Conservation (phyloP, 2,329 filamentous ascomycete genomes). For the Apiospora marii region DNA sequence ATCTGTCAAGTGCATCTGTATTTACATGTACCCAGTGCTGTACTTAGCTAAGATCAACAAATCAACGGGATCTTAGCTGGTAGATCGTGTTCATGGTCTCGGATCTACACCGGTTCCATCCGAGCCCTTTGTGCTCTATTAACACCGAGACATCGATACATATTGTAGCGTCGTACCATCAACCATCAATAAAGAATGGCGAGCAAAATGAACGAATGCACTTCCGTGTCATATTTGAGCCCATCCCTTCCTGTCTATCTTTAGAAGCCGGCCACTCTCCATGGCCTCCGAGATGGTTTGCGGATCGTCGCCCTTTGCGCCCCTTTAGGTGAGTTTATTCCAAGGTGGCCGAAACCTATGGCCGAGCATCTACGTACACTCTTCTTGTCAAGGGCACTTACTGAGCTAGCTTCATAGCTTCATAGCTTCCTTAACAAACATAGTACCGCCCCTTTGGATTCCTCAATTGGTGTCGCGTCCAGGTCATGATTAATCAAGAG, state of each 20-base stretch:
- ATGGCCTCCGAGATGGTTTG: neutral
- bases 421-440: neutral
- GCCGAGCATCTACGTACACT: neutral
- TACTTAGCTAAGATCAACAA: neutral
- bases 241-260: neutral
- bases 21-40: neutral
- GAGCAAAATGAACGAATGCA: neutral
- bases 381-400: neutral
- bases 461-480: neutral
- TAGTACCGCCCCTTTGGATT: neutral
- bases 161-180: neutral
- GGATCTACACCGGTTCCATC: constrained; percentile 10
- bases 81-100: neutral
- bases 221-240: neutral
- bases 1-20: neutral
- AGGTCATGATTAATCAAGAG: constrained; percentile 15
- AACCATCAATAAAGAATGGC: neutral
- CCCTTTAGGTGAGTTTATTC: neutral
- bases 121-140: neutral
- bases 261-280: neutral
- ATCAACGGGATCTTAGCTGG: neutral
- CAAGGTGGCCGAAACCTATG: neutral
- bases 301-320: neutral
- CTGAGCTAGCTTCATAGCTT: neutral
- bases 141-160: neutral